These are phyloP conservation scores for Phaseolus lunatus DNA, from an alignment of 306 rosid genomes.

Conservation along the genomic window DNA sequence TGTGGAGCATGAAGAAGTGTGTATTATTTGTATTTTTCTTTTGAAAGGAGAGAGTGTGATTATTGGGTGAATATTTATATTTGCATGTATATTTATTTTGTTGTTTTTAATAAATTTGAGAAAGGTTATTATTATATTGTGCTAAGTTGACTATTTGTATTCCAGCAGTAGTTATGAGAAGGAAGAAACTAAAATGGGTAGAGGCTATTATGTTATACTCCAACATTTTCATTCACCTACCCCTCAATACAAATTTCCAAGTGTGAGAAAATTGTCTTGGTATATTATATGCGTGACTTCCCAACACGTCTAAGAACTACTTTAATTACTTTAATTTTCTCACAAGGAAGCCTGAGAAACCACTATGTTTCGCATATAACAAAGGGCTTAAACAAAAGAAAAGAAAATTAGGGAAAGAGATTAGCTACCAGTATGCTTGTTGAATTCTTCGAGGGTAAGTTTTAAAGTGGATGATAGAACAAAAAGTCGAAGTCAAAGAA, in stretches of 20 bases:
- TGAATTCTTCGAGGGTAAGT: neutral
- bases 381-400: neutral
- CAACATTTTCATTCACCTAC: too few relatives aligned
- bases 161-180: neutral
- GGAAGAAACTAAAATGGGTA: neutral
- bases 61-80: too few relatives aligned
- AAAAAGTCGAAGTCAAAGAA: neutral
- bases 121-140: neutral
- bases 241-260: too few relatives aligned
- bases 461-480: neutral
- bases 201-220: neutral
- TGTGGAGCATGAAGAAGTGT: conserved; percentile 6
- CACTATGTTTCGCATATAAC: neutral
- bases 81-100: too few relatives aligned
- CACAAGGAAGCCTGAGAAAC: neutral
- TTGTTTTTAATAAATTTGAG: too few relatives aligned
- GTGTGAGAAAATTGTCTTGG: neutral
- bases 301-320: conserved; percentile 8
- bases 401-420: neutral
- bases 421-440: neutral
- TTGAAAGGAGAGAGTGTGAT: too few relatives aligned
- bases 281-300: neutral
- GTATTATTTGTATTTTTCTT: neutral
- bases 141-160: neutral
- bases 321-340: conserved; percentile 7